A percentile compares a stretch with the other conserved stretches of the same genome.
Conservation (phyloP, 805 yeast species). For the Pachysolen tannophilus region DNA sequence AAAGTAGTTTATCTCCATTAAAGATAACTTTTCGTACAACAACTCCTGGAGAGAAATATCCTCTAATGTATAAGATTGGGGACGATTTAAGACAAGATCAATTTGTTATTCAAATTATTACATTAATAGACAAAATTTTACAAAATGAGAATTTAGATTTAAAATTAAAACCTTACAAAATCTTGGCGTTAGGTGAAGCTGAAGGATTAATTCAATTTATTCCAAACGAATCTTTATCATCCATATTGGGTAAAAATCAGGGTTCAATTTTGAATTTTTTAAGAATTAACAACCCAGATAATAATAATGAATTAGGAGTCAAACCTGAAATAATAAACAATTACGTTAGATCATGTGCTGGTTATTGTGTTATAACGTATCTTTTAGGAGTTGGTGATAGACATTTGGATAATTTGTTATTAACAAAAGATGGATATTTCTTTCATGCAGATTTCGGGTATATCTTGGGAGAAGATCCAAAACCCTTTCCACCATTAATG, state of each 20-base stretch:
- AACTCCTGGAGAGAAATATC: conserved; percentile 41
- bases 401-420: conserved; percentile 80
- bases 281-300: conserved; percentile 55
- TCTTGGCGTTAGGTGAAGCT: conserved; percentile 80
- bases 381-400: conserved; percentile 95
- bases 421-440: conserved; percentile 75
- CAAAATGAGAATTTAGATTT: conserved; percentile 87
- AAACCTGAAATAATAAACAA: conserved; percentile 77
- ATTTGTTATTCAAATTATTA: conserved; percentile 87
- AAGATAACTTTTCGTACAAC: conserved; percentile 67
- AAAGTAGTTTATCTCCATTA: conserved; percentile 83
- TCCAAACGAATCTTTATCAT: conserved; percentile 85
- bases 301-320: conserved; percentile 36
- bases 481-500: conserved; percentile 98
- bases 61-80: conserved; percentile 91
- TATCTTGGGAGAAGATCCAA: conserved; percentile 93
- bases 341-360: conserved; percentile 92
- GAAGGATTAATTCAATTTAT: conserved; percentile 93
- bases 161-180: conserved; percentile 79
- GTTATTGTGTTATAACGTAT: conserved; percentile 94
- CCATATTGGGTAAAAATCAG: conserved; percentile 64
- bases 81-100: conserved; percentile 97
- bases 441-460: conserved; percentile 99
- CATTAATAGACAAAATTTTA: conserved; percentile 81
- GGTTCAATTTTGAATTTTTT: conserved; percentile 68